Base-by-base conservation (phyloP, 148 eudicot species). In the Vaccinium darrowii region DNA sequence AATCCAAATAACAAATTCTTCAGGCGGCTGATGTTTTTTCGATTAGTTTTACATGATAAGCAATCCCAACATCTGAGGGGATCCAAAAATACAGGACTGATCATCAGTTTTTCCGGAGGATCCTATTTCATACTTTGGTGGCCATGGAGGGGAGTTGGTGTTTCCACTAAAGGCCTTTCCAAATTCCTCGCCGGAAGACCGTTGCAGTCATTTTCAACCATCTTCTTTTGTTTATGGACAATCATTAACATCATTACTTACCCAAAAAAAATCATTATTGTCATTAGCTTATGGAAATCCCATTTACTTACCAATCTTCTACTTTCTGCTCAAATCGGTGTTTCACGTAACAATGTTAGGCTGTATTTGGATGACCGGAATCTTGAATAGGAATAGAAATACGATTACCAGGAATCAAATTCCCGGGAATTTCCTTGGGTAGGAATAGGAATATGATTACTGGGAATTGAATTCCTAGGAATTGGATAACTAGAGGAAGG, bases 131-230 rank as follows among this genome's bases (percentile, higher is more conserved):
- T 8, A 62, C 8, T n/a, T 11, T 62, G 12, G 69, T 62, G 69
- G 69, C 69, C 69, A 62, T 62, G 69, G n/a, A 62, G 27, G 25
- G 27, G 33, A 73, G n/a, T 39, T 73, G 36, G 15, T 75, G 80
- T 33, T n/a, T 56, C 58, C 80, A 58, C 71, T 33, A 9, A 76
- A 76, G 18, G 13, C 21, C 80, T 76, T 76, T 36, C 72, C 14
- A 65, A 65, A 8, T 76, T 76, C 78, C 13, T 47, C 19, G 5
- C 23, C 51, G 21, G 2, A 21, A 15, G n/a, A 47, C 65, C 21
- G 13, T 82, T 65, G 27, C 47, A 21, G 71, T 80, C 71, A 23
- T 58, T 54, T 36, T 82, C 47, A 71, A 51, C 79, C 30, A 65
- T 23, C 50, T 10, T 25, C 16, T 23, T 21, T 52, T 16, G 62